Conservation (phyloP, 805 yeast species). For the Wickerhamomyces bovis region DNA sequence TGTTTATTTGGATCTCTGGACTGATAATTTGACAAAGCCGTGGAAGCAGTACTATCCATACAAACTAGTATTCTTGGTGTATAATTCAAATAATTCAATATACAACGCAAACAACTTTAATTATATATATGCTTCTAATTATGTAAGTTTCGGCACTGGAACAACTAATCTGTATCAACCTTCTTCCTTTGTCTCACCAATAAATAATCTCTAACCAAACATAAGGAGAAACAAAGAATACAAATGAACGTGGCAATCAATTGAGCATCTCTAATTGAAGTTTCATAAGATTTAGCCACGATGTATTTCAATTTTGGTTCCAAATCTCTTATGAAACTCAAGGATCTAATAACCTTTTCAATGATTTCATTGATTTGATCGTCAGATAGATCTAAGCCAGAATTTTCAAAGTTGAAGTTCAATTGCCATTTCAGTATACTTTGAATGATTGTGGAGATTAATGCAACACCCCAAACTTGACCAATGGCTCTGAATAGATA, state of each 20-base stretch:
- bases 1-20: no score
- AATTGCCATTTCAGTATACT: slow-evolving; percentile 5
- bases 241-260: slow-evolving; percentile 6
- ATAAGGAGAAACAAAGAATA: slow-evolving; percentile 5
- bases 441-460: slow-evolving; percentile 21
- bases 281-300: slow-evolving; percentile 10
- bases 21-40: no score
- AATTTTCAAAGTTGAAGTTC: slow-evolving; percentile 7
- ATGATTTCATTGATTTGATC: slow-evolving; percentile 8
- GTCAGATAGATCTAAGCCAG: slow-evolving; percentile 2
- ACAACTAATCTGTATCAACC: no score
- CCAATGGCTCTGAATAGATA: slow-evolving; percentile 61
- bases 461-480: slow-evolving; percentile 54
- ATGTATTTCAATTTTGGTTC: slow-evolving; percentile 5
- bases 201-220: slow-evolving; percentile 3
- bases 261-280: slow-evolving; percentile 14
- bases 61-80: no score
- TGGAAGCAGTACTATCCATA: no score
- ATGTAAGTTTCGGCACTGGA: not conserved
- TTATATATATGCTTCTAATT: not conserved
- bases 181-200: not conserved
- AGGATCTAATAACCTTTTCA: slow-evolving; percentile 9
- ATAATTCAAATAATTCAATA: no score
- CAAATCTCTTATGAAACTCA: slow-evolving; percentile 14
- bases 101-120: slow-evolving; percentile 6